Evolutionary conservation across 768 basidiomycete species (phyloP).

Genomic region (Tricholoma bakamatsutake): DNA sequence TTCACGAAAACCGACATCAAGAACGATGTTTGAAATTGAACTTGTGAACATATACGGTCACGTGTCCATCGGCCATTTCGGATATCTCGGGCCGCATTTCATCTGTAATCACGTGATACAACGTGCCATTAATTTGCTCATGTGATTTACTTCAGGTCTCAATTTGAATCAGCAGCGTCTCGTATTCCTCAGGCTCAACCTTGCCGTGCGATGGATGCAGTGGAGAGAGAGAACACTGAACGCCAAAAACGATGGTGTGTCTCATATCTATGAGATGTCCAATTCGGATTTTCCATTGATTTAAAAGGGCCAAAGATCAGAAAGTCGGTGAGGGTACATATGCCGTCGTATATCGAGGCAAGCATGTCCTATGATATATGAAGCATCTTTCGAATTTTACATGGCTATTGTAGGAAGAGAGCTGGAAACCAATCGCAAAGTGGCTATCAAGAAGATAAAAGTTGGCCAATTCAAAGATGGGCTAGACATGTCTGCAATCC

Average conservation of each 20-base stretch:
- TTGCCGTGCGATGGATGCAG: slow-evolving; percentile 58
- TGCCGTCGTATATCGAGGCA: slow-evolving; percentile 92
- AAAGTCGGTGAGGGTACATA: slow-evolving; percentile 93
- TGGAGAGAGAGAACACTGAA: slow-evolving; percentile 72
- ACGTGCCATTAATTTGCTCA: too few species aligned
- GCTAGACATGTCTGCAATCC: slow-evolving; percentile 96
- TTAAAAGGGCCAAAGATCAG: slow-evolving; percentile 64
- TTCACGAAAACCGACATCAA: background rate
- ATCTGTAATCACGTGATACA: too few species aligned
- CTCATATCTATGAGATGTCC: background rate
- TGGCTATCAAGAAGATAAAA: slow-evolving; percentile 98
- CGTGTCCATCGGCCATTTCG: background rate
- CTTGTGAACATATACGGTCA: background rate
- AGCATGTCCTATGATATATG: slow-evolving; percentile 9
- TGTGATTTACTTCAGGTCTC: too few species aligned
- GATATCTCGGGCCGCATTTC: too few species aligned
- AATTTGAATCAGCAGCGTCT: too few species aligned
- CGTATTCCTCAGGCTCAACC: background rate
- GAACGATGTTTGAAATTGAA: background rate
- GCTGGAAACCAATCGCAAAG: slow-evolving; percentile 66
- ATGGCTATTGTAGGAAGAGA: slow-evolving; percentile 54
- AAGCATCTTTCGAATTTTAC: background rate
- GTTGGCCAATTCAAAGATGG: slow-evolving; percentile 97
- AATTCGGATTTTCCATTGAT: background rate
- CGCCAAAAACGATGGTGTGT: slow-evolving; percentile 64